Percentiles rank a stretch among this genome's conserved stretches.
Conservation (phyloP, 108 stramenopile genomes). For the Nitzschia sp. region DNA sequence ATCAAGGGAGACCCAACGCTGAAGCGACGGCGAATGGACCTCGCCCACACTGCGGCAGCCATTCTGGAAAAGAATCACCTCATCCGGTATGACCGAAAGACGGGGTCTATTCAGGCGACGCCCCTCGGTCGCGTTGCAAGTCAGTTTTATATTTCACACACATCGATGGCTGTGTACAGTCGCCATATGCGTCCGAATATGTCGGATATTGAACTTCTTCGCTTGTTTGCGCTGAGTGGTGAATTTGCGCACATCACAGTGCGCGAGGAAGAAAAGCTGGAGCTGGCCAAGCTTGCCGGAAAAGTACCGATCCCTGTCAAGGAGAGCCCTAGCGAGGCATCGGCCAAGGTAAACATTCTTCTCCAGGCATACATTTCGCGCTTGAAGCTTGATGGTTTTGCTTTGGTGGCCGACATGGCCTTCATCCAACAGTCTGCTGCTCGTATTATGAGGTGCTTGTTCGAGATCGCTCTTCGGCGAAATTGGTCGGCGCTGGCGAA, state of each 20-base stretch:
- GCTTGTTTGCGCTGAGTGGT: conserved; percentile 94
- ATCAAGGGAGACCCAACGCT: conserved; percentile 87
- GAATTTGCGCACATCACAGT: conserved; percentile 98
- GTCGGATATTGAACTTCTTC: conserved; percentile 97
- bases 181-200: conserved; percentile 95
- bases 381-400: conserved; percentile 98
- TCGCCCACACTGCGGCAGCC: conserved; percentile 92
- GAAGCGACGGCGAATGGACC: conserved; percentile 86
- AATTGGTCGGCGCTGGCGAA: conserved; percentile 95
- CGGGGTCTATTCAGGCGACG: conserved; percentile 90
- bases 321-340: conserved; percentile 91
- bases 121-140: conserved; percentile 96
- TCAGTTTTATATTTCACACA: conserved; percentile 97
- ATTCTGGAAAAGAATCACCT: conserved; percentile 93
- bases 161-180: conserved; percentile 95
- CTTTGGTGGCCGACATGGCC: conserved; percentile 97
- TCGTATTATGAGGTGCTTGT: conserved; percentile 95
- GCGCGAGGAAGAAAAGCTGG: conserved; percentile 97
- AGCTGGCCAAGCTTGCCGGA: conserved; percentile 91
- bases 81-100: conserved; percentile 92
- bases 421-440: conserved; percentile 98
- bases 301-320: conserved; percentile 99
- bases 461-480: conserved; percentile 94
- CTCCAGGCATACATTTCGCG: conserved; percentile 98
- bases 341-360: conserved; percentile 97